phyloP scores from a whole-genome alignment of 108 stramenopile species.

The Schizochytrium sp. region DNA sequence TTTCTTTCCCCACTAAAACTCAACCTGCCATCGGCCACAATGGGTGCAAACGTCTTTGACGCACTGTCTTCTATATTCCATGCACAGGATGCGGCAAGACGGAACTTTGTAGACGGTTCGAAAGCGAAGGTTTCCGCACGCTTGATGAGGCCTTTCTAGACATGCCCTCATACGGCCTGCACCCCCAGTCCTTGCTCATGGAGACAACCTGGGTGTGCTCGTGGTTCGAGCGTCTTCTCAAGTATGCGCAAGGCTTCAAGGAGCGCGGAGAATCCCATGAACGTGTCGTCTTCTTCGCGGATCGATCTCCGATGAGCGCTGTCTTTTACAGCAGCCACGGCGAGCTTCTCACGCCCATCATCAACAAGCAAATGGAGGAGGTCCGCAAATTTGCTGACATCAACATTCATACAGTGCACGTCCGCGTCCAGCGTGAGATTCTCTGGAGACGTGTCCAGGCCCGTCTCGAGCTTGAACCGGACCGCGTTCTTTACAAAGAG shows the following conservation, averaged over 20 bases:
- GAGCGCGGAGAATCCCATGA: no score
- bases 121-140: not conserved
- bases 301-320: conserved; percentile 20
- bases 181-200: conserved; percentile 29
- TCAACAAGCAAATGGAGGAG: conserved; percentile 21
- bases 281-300: conserved; percentile 11
- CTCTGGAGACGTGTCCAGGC: conserved; percentile 26
- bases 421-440: conserved; percentile 6
- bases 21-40: no score
- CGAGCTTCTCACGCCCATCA: conserved; percentile 23
- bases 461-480: conserved; percentile 10
- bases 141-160: conserved; percentile 25
- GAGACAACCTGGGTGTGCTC: conserved; percentile 22
- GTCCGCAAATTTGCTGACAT: not conserved
- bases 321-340: conserved; percentile 3
- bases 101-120: conserved; percentile 10
- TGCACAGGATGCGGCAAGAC: conserved; percentile 8
- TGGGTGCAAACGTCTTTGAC: no score
- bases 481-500: not conserved
- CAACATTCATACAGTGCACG: conserved; percentile 13
- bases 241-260: not conserved
- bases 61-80: not conserved
- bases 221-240: conserved; percentile 22
- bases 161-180: conserved; percentile 20
- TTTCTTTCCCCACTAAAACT: no score